These are phyloP conservation scores for Vigna reflexopilosa DNA, from an alignment of 306 rosid species.

Conservation along the genomic window DNA sequence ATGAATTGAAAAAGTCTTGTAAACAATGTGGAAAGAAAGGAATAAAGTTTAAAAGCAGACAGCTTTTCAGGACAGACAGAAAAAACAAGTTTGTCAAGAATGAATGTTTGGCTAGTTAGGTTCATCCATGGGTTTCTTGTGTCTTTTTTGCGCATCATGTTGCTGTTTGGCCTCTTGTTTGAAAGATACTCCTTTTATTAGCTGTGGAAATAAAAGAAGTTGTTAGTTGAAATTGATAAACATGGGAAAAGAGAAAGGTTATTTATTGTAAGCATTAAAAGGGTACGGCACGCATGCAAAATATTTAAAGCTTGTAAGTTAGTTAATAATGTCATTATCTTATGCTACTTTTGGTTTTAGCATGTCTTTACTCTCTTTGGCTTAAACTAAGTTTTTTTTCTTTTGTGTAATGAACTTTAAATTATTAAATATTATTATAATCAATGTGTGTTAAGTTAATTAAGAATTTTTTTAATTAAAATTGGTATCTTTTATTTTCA, in stretches of 20 bases:
- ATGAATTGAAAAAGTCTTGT: too few species aligned
- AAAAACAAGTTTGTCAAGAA: too few species aligned
- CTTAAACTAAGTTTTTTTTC: neutral
- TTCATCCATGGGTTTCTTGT: neutral
- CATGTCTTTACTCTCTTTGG: neutral
- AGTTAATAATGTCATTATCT: neutral
- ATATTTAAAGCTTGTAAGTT: neutral
- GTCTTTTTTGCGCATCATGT: neutral
- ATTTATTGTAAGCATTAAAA: neutral
- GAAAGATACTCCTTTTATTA: neutral
- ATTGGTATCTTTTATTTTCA: neutral
- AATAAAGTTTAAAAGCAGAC: neutral
- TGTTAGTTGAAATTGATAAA: constrained; percentile 26
- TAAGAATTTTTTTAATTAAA: neutral
- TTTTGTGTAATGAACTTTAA: neutral
- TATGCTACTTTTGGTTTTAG: neutral
- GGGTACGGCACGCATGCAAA: neutral
- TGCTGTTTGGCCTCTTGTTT: constrained; percentile 53
- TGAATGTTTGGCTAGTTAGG: constrained; percentile 33
- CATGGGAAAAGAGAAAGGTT: constrained; percentile 1
- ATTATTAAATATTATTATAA: neutral
- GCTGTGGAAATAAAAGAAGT: constrained; percentile 15
- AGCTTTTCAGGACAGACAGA: constrained; percentile 38
- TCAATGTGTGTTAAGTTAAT: neutral
- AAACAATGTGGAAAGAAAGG: too few species aligned